These are phyloP conservation scores for Catharanthus roseus DNA, from an alignment of 257 asterid species.

Conservation along the genomic window DNA sequence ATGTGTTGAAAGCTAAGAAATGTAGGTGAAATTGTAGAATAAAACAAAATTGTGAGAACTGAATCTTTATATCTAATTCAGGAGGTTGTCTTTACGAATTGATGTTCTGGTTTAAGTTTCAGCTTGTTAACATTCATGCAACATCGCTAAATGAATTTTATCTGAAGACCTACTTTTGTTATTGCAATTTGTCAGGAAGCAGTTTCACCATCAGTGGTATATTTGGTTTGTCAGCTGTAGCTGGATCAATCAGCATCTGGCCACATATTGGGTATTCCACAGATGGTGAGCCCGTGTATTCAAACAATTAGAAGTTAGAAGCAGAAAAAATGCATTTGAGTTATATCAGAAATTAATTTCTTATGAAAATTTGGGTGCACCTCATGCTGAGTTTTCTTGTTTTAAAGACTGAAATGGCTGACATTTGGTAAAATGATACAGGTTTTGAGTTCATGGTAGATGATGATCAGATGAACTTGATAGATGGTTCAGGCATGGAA, in stretches of 20 bases:
- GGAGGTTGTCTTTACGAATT: not conserved
- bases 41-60: not conserved
- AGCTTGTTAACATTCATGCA: not conserved
- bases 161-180: not conserved
- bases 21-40: no score
- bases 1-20: not conserved
- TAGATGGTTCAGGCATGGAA: slow-evolving; percentile 15
- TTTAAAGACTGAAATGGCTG: not conserved
- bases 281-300: slow-evolving; percentile 29
- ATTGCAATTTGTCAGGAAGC: slow-evolving; percentile 23
- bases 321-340: not conserved
- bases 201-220: slow-evolving; percentile 13
- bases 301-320: not conserved
- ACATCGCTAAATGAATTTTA: not conserved
- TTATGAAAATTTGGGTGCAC: not conserved
- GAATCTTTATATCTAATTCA: not conserved
- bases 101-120: not conserved
- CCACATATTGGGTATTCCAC: slow-evolving; percentile 20
- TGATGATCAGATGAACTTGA: slow-evolving; percentile 12
- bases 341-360: no score
- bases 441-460: slow-evolving; percentile 25
- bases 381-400: not conserved
- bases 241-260: slow-evolving; percentile 27
- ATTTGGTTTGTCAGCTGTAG: slow-evolving; percentile 22
- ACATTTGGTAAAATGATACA: slow-evolving; percentile 3